Conservation (phyloP, 169 alveolate genomes). For the Neospora caninum region DNA sequence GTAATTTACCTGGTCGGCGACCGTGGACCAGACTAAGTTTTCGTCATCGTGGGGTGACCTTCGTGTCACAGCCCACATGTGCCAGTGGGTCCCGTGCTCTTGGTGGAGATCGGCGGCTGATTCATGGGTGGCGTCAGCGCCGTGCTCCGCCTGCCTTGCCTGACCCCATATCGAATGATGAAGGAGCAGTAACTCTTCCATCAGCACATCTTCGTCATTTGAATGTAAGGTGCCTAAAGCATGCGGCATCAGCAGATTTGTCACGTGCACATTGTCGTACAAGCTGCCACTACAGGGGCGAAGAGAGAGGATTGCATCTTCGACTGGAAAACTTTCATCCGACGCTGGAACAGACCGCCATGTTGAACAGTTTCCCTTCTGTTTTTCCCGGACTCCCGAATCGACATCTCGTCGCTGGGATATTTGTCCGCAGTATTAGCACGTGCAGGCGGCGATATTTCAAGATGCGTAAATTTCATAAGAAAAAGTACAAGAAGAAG, state of each 20-base stretch:
- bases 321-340: neutral
- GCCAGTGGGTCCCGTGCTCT: neutral
- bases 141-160: neutral
- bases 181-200: neutral
- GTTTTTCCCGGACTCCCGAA: neutral
- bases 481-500: conserved; percentile 66
- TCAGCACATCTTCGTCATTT: neutral
- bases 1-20: neutral
- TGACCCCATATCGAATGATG: neutral
- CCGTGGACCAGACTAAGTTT: neutral
- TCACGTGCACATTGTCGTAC: neutral
- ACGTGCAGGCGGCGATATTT: conserved; percentile 63
- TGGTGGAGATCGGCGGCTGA: neutral
- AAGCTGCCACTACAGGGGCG: neutral
- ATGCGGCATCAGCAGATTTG: neutral
- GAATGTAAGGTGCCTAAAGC: neutral
- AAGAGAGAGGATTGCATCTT: neutral
- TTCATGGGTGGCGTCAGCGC: neutral
- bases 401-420: neutral
- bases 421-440: conserved; percentile 40
- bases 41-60: neutral
- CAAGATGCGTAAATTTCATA: conserved; percentile 67
- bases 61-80: neutral
- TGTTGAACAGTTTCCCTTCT: neutral
- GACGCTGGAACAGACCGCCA: neutral